Base-by-base conservation (phyloP, 345 rosid species). In the Brassica rapa region DNA sequence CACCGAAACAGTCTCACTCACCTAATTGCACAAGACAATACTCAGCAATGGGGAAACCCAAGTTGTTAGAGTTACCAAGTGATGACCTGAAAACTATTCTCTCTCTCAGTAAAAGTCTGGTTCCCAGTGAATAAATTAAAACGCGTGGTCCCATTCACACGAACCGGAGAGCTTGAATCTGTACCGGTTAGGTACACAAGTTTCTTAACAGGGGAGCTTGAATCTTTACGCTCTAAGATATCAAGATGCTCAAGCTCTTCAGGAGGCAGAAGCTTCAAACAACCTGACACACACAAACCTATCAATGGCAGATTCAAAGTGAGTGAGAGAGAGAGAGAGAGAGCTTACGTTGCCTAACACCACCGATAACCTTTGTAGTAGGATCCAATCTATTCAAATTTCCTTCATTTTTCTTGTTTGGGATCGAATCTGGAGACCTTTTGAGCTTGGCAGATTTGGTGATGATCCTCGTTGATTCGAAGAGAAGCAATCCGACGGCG, bases 81-180 rank as follows among this genome's bases (percentile, higher is more conserved):
- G 66, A 73, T 43, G 74, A 92, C 98, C 98, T 88, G 74, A 83
- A 92, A 94, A 76, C 98, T 92, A 75, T 66, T 81, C 77, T 89
- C 88, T 83, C 98, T 88, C 85, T 90, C 88, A 43, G 87, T 88
- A 83, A 90, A 71, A 73, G 87, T 89, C 82, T 92, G 97, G 75
- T 85, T 84, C 74, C 98, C 98, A 0, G 97, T 87, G 75, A 94
- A 94, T 76, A 88, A 81, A 82, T 92, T 94, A 85, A 89, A 94
- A 35, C 96, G 82, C 2, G 89, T 27, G 4, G 30, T 71, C 79
- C 33, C 87, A 5, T 83, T 84, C 32, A 62, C 69, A 59, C 82
- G 85, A 51, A 84, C 79, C 5, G 56, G 56, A 49, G 53, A 49
- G 75, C 76, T 53, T 53, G 55, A 56, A 41, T 69, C 87, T 7